phyloP scores from a whole-genome alignment of 75 land plant genomes.

The Pinus tabuliformis region DNA sequence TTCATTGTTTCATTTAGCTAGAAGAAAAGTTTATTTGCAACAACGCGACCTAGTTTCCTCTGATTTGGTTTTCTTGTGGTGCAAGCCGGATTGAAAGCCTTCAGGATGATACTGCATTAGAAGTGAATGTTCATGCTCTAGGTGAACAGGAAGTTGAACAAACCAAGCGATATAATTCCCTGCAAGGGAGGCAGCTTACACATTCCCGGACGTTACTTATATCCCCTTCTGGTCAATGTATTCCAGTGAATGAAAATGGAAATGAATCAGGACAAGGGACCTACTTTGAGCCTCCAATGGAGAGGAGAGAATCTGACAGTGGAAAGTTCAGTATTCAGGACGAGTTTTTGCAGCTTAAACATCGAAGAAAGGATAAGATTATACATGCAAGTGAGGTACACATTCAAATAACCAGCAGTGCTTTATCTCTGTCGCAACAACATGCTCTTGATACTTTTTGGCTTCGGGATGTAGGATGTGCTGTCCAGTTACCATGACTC shows the following conservation, averaged over 20 bases:
- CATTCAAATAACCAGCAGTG: neutral
- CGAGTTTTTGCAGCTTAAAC: slow-evolving; percentile 19
- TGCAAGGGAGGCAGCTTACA: slow-evolving; percentile 6
- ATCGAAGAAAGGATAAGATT: slow-evolving; percentile 20
- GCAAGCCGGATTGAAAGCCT: slow-evolving; percentile 2
- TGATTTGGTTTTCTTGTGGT: neutral
- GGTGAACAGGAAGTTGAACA: slow-evolving; percentile 5
- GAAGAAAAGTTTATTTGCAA: neutral
- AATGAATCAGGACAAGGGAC: neutral
- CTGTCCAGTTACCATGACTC: slow-evolving; percentile 41
- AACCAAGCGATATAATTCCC: slow-evolving; percentile 12
- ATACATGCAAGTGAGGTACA: slow-evolving; percentile 26
- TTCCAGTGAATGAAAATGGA: slow-evolving; percentile 18
- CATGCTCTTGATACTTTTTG: slow-evolving; percentile 1
- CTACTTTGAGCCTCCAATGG: neutral
- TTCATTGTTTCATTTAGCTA: neutral
- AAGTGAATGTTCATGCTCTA: slow-evolving; percentile 8
- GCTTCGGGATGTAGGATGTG: slow-evolving; percentile 28
- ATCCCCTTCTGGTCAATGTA: slow-evolving; percentile 13
- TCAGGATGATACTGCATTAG: slow-evolving; percentile 2
- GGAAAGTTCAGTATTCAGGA: slow-evolving; percentile 9
- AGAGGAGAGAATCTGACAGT: neutral
- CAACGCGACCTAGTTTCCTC: neutral
- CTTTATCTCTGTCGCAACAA: neutral
- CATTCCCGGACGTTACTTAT: slow-evolving; percentile 13